phyloP scores from a whole-genome alignment of 1,139 yeast genomes.

The Hemisphaericaspora xylofermentans region DNA sequence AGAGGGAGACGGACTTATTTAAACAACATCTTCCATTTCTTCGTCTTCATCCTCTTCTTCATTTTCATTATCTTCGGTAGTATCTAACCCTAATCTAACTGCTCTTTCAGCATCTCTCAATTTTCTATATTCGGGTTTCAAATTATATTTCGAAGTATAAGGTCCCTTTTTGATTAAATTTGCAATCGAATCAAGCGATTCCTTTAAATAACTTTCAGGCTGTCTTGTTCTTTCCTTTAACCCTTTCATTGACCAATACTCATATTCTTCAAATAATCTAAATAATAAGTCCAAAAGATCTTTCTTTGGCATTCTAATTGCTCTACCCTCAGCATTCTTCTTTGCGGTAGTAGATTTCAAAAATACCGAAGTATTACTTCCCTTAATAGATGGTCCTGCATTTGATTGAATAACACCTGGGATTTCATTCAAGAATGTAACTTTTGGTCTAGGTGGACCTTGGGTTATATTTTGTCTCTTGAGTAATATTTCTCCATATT shows the following conservation, averaged over 20 bases:
- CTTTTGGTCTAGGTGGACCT: constrained; percentile 60
- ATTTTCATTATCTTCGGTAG: constrained; percentile 42
- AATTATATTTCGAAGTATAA: constrained; percentile 84
- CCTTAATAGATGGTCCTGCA: constrained; percentile 79
- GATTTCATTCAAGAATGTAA: constrained; percentile 75
- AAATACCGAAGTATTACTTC: constrained; percentile 61
- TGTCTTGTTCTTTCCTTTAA: constrained; percentile 91
- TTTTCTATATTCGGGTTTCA: constrained; percentile 87
- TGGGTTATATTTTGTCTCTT: constrained; percentile 50
- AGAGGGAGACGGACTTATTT: background rate
- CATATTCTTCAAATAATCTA: constrained; percentile 89
- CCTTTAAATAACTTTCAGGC: constrained; percentile 92
- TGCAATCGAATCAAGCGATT: constrained; percentile 88
- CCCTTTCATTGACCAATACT: constrained; percentile 95
- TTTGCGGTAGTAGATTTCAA: constrained; percentile 42
- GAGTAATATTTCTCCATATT: constrained; percentile 52
- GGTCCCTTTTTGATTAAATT: constrained; percentile 92
- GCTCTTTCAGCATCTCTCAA: constrained; percentile 76
- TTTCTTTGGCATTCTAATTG: constrained; percentile 91
- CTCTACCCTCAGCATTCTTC: constrained; percentile 70
- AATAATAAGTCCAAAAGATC: constrained; percentile 86
- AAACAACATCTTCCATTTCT: constrained; percentile 40
- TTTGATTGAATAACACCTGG: constrained; percentile 86
- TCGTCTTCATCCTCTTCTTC: constrained; percentile 50
- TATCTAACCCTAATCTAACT: constrained; percentile 51